Evolutionary conservation across 139 green algal genomes (phyloP).

Genomic region (Dunaliella primolecta): DNA sequence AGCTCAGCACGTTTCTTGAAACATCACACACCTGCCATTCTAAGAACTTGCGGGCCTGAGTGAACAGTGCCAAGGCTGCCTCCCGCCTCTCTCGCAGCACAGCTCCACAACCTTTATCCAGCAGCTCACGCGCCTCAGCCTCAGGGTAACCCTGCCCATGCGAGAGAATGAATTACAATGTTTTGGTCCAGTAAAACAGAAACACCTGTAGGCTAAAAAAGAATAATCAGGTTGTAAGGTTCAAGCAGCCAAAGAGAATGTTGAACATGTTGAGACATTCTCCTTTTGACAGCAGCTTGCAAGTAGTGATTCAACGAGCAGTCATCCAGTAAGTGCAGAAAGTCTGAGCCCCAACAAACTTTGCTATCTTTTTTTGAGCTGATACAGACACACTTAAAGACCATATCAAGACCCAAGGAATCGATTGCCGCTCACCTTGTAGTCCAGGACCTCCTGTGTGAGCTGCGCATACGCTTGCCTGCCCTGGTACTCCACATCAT

Average conservation of each 20-base stretch:
- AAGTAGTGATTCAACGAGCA: no score
- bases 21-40: constrained; percentile 20
- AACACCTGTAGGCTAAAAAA: no score
- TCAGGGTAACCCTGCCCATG: constrained; percentile 30
- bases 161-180: constrained; percentile 4
- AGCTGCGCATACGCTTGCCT: constrained; percentile 29
- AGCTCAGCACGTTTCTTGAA: constrained; percentile 36
- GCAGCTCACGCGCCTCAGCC: constrained; percentile 30
- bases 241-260: no score
- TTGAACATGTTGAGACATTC: no score
- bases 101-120: constrained; percentile 27
- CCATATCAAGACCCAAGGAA: neutral
- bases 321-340: no score
- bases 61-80: constrained; percentile 30
- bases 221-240: no score
- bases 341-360: no score
- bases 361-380: no score
- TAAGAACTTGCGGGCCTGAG: constrained; percentile 20
- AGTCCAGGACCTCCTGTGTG: constrained; percentile 25
- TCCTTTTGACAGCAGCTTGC: no score
- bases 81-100: constrained; percentile 29
- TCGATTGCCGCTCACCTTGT: neutral
- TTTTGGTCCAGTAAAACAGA: no score
- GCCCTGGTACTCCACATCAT: constrained; percentile 18
- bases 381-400: no score